A percentile compares a stretch with the other conserved stretches of the same genome.
phyloP scores from a whole-genome alignment of 2,329 filamentous ascomycete species.

The Stagonosporopsis chrysanthemi region DNA sequence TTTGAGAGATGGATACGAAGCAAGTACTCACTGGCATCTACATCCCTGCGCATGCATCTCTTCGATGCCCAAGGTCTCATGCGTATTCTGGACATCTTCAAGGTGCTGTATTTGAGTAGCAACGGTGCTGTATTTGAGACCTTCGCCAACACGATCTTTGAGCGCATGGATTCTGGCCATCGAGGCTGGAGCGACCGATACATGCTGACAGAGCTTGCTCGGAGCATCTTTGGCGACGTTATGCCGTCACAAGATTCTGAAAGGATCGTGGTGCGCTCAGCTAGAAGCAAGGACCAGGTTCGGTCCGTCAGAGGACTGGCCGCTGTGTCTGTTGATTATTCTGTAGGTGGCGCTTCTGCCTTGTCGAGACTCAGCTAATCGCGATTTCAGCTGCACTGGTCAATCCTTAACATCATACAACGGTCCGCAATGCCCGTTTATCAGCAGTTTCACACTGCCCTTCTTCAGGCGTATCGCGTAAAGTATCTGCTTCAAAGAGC shows the following conservation, averaged over 20 bases:
- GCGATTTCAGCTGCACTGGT: slow-evolving; percentile 57
- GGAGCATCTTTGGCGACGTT: slow-evolving; percentile 69
- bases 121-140: slow-evolving; percentile 73
- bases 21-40: slow-evolving; percentile 74
- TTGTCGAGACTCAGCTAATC: not conserved
- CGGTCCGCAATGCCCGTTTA: slow-evolving; percentile 71
- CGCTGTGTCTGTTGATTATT: slow-evolving; percentile 71
- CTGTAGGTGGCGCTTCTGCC: slow-evolving; percentile 59
- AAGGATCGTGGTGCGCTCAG: slow-evolving; percentile 66
- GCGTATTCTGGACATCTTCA: slow-evolving; percentile 70
- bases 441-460: slow-evolving; percentile 74
- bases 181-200: slow-evolving; percentile 81
- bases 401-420: slow-evolving; percentile 74
- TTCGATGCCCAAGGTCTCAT: slow-evolving; percentile 74
- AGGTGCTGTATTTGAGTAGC: slow-evolving; percentile 76
- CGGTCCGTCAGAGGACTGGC: slow-evolving; percentile 70
- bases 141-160: slow-evolving; percentile 75
- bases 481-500: slow-evolving; percentile 69
- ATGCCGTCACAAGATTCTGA: slow-evolving; percentile 63
- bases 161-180: slow-evolving; percentile 70
- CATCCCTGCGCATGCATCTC: slow-evolving; percentile 69
- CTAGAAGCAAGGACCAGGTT: slow-evolving; percentile 57
- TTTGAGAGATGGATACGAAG: slow-evolving; percentile 80
- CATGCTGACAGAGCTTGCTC: slow-evolving; percentile 77
- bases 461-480: slow-evolving; percentile 79